Evolutionary conservation across 208 protist genomes (phyloP), one percentile per base, ranked within the genome.

Genomic region (Leishmania arabica): DNA sequence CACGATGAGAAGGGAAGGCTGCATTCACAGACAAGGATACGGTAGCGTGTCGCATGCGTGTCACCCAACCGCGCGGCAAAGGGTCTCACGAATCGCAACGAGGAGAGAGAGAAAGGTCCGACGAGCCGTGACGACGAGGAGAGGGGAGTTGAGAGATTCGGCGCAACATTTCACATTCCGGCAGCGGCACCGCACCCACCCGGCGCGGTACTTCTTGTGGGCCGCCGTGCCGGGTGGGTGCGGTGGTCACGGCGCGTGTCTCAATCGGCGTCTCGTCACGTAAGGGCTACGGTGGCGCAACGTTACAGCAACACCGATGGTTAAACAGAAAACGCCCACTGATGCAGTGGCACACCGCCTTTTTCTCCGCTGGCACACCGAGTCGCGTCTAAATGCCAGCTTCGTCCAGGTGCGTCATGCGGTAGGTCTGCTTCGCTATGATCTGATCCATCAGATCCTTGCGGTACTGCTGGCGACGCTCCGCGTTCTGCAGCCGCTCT

Each of bases 381-480:
- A 69, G 31, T 24, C 9, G 11, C 45, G 2, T 51, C 68, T 84
- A 85, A 40, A 85, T 79, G 34, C 82, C 82, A 19, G 82, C 77
- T 58, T 89, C 90, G 65, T 95, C 94, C 7, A 95, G 79, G 80
- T 95, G 91, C 19, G 75, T 86, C 84, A 95, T 84, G 24, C 88
- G 77, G 84, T 89, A 95, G 27, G 89, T 75, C 75, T 96, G 86
- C 84, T 95, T 94, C 68, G 84, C 84, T 27, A 53, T 37, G 42
- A 97, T 95, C 85, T 97, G 94, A 42, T 90, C 79, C 89, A 97
- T 92, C 49, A 97, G 83, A 19, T 95, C 92, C 42, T 91, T 58
- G 51, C 88, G 81, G 86, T 97, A 95, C 77, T 95, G 82, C 42
- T 78, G 85, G 68, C 88, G 85, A 65, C 84, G 88, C 68, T 95